phyloP scores from a whole-genome alignment of 495 filamentous ascomycete genomes.

The Aspergillus heteromorphus region DNA sequence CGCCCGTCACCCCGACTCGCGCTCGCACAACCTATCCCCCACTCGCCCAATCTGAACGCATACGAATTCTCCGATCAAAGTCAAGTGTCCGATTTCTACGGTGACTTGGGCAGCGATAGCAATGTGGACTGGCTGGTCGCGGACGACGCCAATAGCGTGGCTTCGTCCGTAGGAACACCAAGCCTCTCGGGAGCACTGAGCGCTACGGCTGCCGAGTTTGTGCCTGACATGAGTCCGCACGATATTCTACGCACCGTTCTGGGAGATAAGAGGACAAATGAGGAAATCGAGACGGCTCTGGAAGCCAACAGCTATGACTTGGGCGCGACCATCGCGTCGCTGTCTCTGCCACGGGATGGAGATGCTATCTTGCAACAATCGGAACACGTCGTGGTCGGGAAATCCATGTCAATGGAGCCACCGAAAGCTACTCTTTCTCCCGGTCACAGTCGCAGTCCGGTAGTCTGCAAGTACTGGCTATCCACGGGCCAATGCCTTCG shows the following conservation, averaged over 20 bases:
- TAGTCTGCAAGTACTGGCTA: constrained; percentile 95
- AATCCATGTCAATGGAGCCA: constrained; percentile 75
- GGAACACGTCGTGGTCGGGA: constrained; percentile 71
- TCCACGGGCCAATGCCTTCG: constrained; percentile 88
- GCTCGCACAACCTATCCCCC: constrained; percentile 90
- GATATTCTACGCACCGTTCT: constrained; percentile 96
- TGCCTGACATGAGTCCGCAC: constrained; percentile 93
- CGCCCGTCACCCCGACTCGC: constrained; percentile 89
- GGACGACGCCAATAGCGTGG: constrained; percentile 75
- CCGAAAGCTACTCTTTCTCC: constrained; percentile 68
- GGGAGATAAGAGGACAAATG: constrained; percentile 80
- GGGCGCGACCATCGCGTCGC: constrained; percentile 75
- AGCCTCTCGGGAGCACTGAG: constrained; percentile 61
- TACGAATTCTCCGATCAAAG: constrained; percentile 82
- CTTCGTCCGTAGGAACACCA: constrained; percentile 63
- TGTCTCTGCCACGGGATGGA: constrained; percentile 60
- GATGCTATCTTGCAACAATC: constrained; percentile 24
- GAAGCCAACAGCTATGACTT: constrained; percentile 90
- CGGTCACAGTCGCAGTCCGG: constrained; percentile 64
- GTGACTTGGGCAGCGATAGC: constrained; percentile 80
- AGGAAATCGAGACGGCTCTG: constrained; percentile 86
- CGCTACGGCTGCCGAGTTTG: constrained; percentile 73
- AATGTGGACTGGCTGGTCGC: constrained; percentile 95
- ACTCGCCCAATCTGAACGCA: constrained; percentile 88
- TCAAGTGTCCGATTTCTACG: constrained; percentile 77